Conservation (phyloP, 2,329 filamentous ascomycete species). For the Fusarium pseudonygamai region DNA sequence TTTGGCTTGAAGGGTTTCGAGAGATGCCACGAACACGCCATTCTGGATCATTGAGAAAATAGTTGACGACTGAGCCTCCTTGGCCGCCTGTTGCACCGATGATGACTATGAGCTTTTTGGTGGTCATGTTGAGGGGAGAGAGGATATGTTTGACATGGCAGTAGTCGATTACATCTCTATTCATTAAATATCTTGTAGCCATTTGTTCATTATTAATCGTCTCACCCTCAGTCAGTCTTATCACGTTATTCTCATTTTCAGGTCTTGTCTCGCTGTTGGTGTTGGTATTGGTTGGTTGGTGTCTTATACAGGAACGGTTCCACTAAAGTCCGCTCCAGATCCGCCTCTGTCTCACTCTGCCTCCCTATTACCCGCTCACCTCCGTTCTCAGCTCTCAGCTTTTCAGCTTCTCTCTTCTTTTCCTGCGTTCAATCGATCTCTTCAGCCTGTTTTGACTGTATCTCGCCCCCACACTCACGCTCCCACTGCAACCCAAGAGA, state of each 20-base stretch:
- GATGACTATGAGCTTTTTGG: constrained; percentile 1
- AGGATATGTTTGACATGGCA: background rate
- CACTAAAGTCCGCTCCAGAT: constrained; percentile 1
- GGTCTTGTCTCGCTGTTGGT: background rate
- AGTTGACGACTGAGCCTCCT: constrained; percentile 2
- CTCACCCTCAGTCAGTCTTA: too few relatives aligned
- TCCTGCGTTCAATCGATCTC: background rate
- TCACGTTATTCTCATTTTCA: background rate
- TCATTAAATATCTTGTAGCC: background rate
- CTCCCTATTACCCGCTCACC: background rate
- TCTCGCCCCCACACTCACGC: background rate
- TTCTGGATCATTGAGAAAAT: background rate
- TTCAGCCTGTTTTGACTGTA: background rate
- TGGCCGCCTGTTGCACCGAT: constrained; percentile 5
- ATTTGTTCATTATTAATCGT: background rate
- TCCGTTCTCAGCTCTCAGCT: background rate
- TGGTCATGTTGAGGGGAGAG: background rate
- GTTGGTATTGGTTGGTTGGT: background rate
- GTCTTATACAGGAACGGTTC: background rate
- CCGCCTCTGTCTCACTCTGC: background rate
- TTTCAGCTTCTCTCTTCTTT: background rate
- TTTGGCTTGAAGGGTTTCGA: background rate
- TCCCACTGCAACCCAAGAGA: background rate
- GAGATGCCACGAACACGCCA: constrained; percentile 11
- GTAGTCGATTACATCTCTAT: background rate